Conservation (phyloP, 2,329 filamentous ascomycete genomes). For the Fusarium nygamai region DNA sequence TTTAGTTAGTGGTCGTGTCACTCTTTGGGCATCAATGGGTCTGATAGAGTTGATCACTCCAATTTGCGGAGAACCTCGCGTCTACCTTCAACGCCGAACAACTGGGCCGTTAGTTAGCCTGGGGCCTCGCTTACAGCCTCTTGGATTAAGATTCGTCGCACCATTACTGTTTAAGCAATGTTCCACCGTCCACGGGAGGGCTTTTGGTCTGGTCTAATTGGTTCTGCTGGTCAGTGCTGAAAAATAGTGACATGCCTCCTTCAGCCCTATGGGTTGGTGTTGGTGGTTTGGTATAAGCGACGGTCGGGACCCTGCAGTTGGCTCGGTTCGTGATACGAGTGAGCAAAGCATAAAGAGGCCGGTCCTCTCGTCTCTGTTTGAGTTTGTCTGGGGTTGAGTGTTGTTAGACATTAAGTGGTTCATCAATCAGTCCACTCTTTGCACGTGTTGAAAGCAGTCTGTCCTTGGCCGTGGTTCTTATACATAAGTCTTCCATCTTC, state of each 20-base stretch:
- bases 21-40: background rate
- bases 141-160: background rate
- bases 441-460: background rate
- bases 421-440: background rate
- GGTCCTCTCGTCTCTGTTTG: background rate
- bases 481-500: background rate
- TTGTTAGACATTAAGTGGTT: background rate
- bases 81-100: background rate
- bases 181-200: background rate
- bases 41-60: background rate
- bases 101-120: background rate
- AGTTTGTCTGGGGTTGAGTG: background rate
- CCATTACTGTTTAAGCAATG: background rate
- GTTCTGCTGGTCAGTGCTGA: background rate
- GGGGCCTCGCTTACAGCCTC: background rate
- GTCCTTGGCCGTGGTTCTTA: background rate
- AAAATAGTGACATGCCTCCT: background rate
- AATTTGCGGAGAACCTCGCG: background rate
- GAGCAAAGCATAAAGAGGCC: constrained; percentile 24
- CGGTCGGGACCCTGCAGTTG: background rate
- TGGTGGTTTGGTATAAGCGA: background rate
- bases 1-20: background rate
- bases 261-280: constrained; percentile 20
- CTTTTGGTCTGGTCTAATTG: background rate
- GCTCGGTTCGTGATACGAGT: constrained; percentile 8